Percentiles rank a stretch among this genome's conserved stretches.
phyloP scores from a whole-genome alignment of 1,139 yeast genomes.

The Torulaspora pretoriensis region DNA sequence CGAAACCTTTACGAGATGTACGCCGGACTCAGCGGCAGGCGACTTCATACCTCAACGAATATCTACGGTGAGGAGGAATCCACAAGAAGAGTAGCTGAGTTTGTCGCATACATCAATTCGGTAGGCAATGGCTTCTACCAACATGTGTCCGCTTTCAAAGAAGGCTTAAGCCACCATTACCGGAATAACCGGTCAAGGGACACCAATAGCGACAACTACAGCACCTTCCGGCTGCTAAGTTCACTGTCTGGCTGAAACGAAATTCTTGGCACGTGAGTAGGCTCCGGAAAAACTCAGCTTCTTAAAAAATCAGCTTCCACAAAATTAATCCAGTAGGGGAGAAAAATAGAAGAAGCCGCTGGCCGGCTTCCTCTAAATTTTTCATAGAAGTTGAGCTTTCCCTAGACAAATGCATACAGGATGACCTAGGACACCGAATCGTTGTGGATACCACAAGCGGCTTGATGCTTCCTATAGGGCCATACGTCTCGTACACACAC shows the following conservation, averaged over 20 bases:
- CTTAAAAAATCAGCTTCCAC: conserved; percentile 3
- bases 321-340: not conserved
- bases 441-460: conserved; percentile 1
- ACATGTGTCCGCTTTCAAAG: conserved; percentile 21
- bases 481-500: not conserved
- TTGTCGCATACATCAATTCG: conserved; percentile 13
- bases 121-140: conserved; percentile 18
- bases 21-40: not conserved
- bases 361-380: conserved; percentile 7
- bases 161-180: conserved; percentile 19
- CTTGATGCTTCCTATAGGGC: not conserved
- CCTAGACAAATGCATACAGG: conserved; percentile 3
- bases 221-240: not conserved
- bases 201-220: conserved; percentile 3
- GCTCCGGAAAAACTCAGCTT: not conserved
- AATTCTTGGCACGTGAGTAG: not conserved
- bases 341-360: conserved; percentile 4
- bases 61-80: conserved; percentile 21
- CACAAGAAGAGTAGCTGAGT: conserved; percentile 11
- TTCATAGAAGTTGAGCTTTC: not conserved
- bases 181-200: conserved; percentile 8
- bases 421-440: not conserved
- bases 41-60: not conserved
- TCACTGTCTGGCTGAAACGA: not conserved
- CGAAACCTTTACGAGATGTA: conserved; percentile 15